A percentile compares a stretch with the other conserved stretches of the same genome.
Evolutionary conservation across 208 protist species (phyloP).

Genomic region (Porcisia hertigi): DNA sequence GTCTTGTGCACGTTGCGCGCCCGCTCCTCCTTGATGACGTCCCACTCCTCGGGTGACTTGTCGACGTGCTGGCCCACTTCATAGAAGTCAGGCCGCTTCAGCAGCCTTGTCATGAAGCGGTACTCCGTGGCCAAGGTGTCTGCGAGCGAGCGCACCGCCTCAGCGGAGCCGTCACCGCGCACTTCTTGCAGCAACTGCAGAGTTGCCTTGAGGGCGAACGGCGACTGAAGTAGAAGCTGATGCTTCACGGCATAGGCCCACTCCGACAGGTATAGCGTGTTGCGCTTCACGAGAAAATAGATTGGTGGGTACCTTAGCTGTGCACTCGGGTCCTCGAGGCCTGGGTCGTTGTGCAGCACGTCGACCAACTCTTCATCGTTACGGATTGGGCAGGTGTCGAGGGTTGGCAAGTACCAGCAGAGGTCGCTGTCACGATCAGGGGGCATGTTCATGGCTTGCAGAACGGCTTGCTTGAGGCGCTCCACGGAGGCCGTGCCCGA

Average conservation of each 20-base stretch:
- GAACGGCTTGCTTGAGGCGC: slow-evolving; percentile 44
- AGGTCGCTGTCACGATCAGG: slow-evolving; percentile 65
- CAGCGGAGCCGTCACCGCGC: slow-evolving; percentile 75
- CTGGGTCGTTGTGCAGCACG: slow-evolving; percentile 81
- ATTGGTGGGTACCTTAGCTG: slow-evolving; percentile 81
- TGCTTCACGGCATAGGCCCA: slow-evolving; percentile 92
- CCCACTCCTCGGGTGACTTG: slow-evolving; percentile 69
- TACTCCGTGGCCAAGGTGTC: slow-evolving; percentile 79
- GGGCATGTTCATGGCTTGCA: slow-evolving; percentile 60
- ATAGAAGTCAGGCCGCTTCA: slow-evolving; percentile 83
- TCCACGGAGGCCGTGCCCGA: slow-evolving; percentile 31
- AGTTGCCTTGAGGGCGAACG: slow-evolving; percentile 79
- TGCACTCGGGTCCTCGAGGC: slow-evolving; percentile 70
- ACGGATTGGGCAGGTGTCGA: slow-evolving; percentile 79
- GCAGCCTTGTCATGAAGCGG: slow-evolving; percentile 60
- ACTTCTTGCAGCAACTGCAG: slow-evolving; percentile 78
- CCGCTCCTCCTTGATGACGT: slow-evolving; percentile 54
- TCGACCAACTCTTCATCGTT: slow-evolving; percentile 77
- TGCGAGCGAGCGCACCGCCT: slow-evolving; percentile 59
- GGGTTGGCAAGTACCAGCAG: slow-evolving; percentile 87
- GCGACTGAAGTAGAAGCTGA: slow-evolving; percentile 86
- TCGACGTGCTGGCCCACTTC: slow-evolving; percentile 77
- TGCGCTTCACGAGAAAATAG: slow-evolving; percentile 87
- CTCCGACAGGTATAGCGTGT: slow-evolving; percentile 79
- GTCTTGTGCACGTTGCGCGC: slow-evolving; percentile 67